Percentiles rank a stretch among this genome's conserved stretches.
Evolutionary conservation across 164 flowering plant species (phyloP).

Genomic region (Vitis rotundifolia): DNA sequence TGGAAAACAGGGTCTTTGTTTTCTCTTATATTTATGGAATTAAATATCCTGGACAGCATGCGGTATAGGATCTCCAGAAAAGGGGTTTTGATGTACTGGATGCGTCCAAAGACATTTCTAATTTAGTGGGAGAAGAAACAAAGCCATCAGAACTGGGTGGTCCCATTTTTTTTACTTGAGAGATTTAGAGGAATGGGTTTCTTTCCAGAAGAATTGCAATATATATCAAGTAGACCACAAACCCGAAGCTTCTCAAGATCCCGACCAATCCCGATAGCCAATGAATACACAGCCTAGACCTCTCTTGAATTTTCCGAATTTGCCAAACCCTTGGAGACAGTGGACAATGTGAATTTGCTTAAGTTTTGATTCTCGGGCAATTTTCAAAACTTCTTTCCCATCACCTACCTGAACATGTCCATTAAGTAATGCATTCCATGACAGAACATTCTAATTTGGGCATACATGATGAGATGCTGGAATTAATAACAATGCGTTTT

Average conservation of each 20-base stretch:
- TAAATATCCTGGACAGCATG: too few relatives aligned
- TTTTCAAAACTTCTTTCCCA: conserved; percentile 26
- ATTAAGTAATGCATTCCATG: conserved; percentile 57
- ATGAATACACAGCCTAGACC: conserved; percentile 40
- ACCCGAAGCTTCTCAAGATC: conserved; percentile 36
- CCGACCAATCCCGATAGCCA: conserved; percentile 36
- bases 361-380: conserved; percentile 36
- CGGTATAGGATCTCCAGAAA: too few relatives aligned
- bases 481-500: conserved; percentile 46
- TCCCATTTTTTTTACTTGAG: too few relatives aligned
- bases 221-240: conserved; percentile 56
- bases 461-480: conserved; percentile 42
- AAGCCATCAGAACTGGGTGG: too few relatives aligned
- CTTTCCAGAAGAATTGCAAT: conserved; percentile 24
- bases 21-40: too few relatives aligned
- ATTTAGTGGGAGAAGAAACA: too few relatives aligned
- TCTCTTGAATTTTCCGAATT: conserved; percentile 21
- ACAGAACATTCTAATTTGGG: conserved; percentile 36
- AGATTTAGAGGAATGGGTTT: too few relatives aligned
- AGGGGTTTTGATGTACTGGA: too few relatives aligned
- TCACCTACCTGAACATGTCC: conserved; percentile 49
- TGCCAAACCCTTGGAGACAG: conserved; percentile 48
- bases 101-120: too few relatives aligned
- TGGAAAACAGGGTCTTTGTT: too few relatives aligned
- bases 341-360: conserved; percentile 44